Percentiles rank a stretch among this genome's conserved stretches.
phyloP scores from a whole-genome alignment of 345 rosid species.

The Eucalyptus guilfoylei region DNA sequence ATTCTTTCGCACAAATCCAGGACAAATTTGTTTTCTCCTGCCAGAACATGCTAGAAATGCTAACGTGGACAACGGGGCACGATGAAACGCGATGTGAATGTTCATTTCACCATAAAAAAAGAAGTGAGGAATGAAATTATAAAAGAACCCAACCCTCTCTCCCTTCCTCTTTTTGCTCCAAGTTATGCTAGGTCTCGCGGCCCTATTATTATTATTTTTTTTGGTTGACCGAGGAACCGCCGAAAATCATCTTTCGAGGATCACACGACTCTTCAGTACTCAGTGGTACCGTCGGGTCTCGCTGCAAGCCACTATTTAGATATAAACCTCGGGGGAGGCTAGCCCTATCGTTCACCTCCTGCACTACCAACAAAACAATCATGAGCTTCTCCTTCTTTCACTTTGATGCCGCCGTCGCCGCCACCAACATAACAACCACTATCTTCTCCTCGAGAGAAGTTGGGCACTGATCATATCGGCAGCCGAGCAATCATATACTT shows the following conservation, averaged over 20 bases:
- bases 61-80: too few relatives aligned
- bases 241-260: rapidly evolving
- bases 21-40: background rate
- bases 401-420: background rate
- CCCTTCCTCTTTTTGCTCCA: background rate
- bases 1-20: background rate
- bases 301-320: rapidly evolving
- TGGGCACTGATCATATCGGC: background rate
- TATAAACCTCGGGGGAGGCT: rapidly evolving
- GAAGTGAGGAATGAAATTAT: background rate
- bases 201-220: too few relatives aligned
- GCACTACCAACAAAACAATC: background rate
- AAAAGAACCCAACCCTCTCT: background rate
- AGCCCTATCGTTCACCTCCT: background rate
- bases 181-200: background rate
- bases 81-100: background rate
- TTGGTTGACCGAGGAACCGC: rapidly evolving
- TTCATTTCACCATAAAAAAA: background rate
- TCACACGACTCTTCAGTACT: rapidly evolving
- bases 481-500: background rate
- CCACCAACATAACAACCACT: background rate
- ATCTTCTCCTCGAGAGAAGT: background rate
- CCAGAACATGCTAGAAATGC: background rate
- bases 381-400: background rate
- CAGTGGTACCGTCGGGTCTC: rapidly evolving